These are phyloP conservation scores for Aotearoamyces nothofagi DNA, from an alignment of 2,329 filamentous ascomycete species.

Conservation along the genomic window DNA sequence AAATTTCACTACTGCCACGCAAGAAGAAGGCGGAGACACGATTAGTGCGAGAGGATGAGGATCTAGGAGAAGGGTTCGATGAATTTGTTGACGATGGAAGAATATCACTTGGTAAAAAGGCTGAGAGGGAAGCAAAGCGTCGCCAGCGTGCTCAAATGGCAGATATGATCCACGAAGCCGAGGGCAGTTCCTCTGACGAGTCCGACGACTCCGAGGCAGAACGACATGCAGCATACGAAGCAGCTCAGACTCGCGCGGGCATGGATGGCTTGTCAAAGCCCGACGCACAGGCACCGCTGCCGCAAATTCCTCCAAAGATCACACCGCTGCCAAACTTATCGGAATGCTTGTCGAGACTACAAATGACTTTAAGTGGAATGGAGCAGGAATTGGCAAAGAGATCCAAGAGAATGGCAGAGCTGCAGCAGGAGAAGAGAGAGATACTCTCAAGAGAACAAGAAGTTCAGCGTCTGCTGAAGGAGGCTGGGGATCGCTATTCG, in stretches of 20 bases:
- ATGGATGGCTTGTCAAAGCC: constrained; percentile 53
- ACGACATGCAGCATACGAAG: constrained; percentile 70
- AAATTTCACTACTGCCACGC: constrained; percentile 26
- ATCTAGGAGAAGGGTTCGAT: constrained; percentile 86
- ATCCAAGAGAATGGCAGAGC: constrained; percentile 45
- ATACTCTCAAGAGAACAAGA: constrained; percentile 58
- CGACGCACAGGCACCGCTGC: constrained; percentile 19
- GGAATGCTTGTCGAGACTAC: constrained; percentile 49
- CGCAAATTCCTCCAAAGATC: constrained; percentile 40
- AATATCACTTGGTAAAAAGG: constrained; percentile 63
- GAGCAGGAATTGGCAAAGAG: constrained; percentile 46
- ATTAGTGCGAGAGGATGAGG: constrained; percentile 74
- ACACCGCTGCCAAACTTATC: constrained; percentile 62
- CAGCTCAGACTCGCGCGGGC: constrained; percentile 73
- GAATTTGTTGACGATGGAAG: constrained; percentile 77
- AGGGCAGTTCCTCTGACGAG: constrained; percentile 46
- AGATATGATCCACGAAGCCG: constrained; percentile 66
- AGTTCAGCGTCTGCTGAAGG: constrained; percentile 66
- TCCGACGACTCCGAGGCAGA: constrained; percentile 57
- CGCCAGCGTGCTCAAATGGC: constrained; percentile 65
- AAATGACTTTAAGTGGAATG: constrained; percentile 44
- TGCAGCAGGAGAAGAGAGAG: constrained; percentile 53
- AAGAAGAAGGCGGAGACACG: constrained; percentile 57
- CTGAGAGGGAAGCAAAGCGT: constrained; percentile 54
- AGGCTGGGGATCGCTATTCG: constrained; percentile 61